Base-by-base conservation (phyloP, 2,329 filamentous ascomycete species). In the Coniochaeta prunicola region DNA sequence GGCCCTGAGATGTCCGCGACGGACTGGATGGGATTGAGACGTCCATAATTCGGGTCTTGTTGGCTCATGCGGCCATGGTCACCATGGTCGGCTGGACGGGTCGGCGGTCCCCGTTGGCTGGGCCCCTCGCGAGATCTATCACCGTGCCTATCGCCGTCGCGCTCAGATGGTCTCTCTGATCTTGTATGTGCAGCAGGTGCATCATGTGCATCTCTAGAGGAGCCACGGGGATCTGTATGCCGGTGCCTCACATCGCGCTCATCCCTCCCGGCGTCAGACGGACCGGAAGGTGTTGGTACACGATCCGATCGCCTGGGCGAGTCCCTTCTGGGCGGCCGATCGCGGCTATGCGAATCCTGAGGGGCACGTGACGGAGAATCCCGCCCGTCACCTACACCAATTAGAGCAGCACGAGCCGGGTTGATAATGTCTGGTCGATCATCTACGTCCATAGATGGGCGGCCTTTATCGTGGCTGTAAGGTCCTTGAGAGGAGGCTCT, bases 31-130 rank as follows among this genome's bases (percentile, higher is more conserved):
- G 79, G 73, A 61, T 83, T 86, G 54, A 88, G 74, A 2, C 85
- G 81, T 30, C 85, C 85, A 64, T 87, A 87, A 59, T 82, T 84
- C 17, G 82, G 80, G 67, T 88, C 84, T 63, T 84, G 80, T 61
- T 82, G 79, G 58, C 74, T 75, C 21, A 78, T 64, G 62, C 79
- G 74, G 38, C 76, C 75, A 63, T 82, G 78, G 53, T 85, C 81
- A 3, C 73, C 26, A 36, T 19, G 64, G 31, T 86, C 83, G 8
- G 53, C n/a, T 42, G 19, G 34, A 6, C 54, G 54, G n/a, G 54
- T 7, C 19, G 19, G 54, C 1, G 70, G 68, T 40, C 75, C 75
- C 26, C 73, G 60, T 28, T 68, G 56, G 53, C 69, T 61, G 34
- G 68, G 74, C 42, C 65, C 72, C 21, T 30, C 56, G 45, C 59